A percentile compares a stretch with the other conserved stretches of the same genome.
Conservation (phyloP, 257 asterid genomes). For the Scutellaria baicalensis region DNA sequence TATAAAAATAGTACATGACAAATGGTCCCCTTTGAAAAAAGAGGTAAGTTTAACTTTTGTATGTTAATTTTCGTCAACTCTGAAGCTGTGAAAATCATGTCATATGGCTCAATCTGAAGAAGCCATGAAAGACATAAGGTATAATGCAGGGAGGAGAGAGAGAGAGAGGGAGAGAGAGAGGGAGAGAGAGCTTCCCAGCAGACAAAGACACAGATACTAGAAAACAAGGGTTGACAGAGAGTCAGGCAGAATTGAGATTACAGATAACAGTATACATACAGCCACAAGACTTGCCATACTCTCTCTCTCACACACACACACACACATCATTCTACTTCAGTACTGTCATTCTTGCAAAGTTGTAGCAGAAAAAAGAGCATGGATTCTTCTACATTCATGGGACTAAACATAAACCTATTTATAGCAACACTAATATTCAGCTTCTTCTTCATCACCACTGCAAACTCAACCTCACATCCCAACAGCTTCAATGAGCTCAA, state of each 20-base stretch:
- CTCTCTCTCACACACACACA: conserved; percentile 11
- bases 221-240: conserved; percentile 30
- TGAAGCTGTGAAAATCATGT: not conserved
- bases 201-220: conserved; percentile 25
- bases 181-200: not conserved
- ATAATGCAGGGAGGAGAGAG: not conserved
- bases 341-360: not conserved
- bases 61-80: conserved; percentile 14
- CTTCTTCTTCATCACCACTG: conserved; percentile 18
- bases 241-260: conserved; percentile 8
- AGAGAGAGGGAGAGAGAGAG: not conserved
- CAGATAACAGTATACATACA: conserved; percentile 27
- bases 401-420: not conserved
- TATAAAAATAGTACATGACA: not conserved
- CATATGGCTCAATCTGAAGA: conserved; percentile 10
- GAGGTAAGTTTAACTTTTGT: not conserved
- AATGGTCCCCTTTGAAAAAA: conserved; percentile 4
- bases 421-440: conserved; percentile 4
- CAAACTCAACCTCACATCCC: conserved; percentile 24
- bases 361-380: not conserved
- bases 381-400: conserved; percentile 13
- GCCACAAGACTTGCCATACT: conserved; percentile 39
- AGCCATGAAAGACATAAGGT: conserved; percentile 18
- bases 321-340: not conserved
- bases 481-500: conserved; percentile 18